Evolutionary conservation across 495 filamentous ascomycete genomes (phyloP).

Genomic region (Neurospora sp.): DNA sequence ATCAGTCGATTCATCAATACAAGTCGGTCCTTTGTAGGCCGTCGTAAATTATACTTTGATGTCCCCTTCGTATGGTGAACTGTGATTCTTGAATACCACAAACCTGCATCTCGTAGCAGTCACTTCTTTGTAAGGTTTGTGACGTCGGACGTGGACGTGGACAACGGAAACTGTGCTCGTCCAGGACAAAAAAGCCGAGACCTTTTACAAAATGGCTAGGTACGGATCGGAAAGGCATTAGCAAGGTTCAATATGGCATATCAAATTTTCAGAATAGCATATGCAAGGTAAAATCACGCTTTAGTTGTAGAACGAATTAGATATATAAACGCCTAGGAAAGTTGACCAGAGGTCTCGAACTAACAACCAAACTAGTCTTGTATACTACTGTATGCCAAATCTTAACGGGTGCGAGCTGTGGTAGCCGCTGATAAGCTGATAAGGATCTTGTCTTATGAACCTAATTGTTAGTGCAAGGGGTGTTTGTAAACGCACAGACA

Average conservation of each 20-base stretch:
- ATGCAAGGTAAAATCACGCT: no score
- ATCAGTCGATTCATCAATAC: background rate
- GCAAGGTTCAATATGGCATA: no score
- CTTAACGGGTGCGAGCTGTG: background rate
- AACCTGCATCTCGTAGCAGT: no score
- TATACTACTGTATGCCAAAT: no score
- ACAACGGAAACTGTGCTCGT: background rate
- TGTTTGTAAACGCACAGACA: background rate
- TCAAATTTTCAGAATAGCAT: no score
- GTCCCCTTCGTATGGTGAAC: background rate
- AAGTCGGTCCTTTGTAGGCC: background rate
- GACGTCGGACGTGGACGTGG: background rate
- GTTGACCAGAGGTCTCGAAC: no score
- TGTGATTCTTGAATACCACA: background rate
- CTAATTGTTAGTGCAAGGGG: background rate
- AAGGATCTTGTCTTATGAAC: background rate
- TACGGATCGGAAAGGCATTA: no score
- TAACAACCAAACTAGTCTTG: no score
- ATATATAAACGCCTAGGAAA: no score
- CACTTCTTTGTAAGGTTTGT: background rate
- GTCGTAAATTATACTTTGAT: background rate
- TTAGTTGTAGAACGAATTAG: no score
- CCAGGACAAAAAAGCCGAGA: no score
- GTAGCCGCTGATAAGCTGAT: background rate
- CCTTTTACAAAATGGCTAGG: no score